Percentiles rank a stretch among this genome's conserved stretches.
These are phyloP conservation scores for Groenewaldozyma tartarivorans DNA, from an alignment of 805 yeast species.

Conservation along the genomic window DNA sequence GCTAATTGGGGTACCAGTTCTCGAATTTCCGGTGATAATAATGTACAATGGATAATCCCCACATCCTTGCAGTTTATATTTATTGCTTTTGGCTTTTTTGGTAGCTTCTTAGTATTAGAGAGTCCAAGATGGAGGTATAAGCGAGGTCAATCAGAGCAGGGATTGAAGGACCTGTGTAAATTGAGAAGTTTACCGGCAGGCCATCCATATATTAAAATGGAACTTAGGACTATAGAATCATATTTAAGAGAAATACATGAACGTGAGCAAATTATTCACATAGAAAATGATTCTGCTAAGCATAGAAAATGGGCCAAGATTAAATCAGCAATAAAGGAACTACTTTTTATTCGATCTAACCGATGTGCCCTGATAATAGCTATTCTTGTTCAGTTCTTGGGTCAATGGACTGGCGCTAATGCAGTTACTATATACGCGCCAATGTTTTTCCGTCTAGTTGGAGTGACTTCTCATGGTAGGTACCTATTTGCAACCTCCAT, in stretches of 20 bases:
- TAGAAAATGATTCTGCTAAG: background rate
- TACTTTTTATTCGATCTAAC: constrained; percentile 11
- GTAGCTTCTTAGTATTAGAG: constrained; percentile 38
- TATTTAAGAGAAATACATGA: background rate
- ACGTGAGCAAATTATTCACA: background rate
- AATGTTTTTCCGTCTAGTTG: constrained; percentile 39
- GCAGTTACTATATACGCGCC: constrained; percentile 50
- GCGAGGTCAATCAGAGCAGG: constrained; percentile 33
- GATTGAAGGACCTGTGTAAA: constrained; percentile 31
- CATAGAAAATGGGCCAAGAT: background rate
- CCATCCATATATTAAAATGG: constrained; percentile 42
- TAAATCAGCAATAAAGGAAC: background rate
- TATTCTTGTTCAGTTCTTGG: constrained; percentile 36
- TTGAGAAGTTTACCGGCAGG: constrained; percentile 37
- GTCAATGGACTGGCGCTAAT: constrained; percentile 54
- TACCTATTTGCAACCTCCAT: constrained; percentile 44
- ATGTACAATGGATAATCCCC: constrained; percentile 47
- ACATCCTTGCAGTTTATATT: constrained; percentile 38
- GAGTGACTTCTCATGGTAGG: constrained; percentile 32
- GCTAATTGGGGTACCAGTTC: constrained; percentile 44
- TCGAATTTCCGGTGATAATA: constrained; percentile 30
- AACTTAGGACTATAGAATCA: constrained; percentile 35
- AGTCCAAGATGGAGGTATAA: constrained; percentile 45
- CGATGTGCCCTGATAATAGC: constrained; percentile 39
- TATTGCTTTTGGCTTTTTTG: constrained; percentile 36